Conservation (phyloP, 106 monocot genomes). For the Posidonia australis region DNA sequence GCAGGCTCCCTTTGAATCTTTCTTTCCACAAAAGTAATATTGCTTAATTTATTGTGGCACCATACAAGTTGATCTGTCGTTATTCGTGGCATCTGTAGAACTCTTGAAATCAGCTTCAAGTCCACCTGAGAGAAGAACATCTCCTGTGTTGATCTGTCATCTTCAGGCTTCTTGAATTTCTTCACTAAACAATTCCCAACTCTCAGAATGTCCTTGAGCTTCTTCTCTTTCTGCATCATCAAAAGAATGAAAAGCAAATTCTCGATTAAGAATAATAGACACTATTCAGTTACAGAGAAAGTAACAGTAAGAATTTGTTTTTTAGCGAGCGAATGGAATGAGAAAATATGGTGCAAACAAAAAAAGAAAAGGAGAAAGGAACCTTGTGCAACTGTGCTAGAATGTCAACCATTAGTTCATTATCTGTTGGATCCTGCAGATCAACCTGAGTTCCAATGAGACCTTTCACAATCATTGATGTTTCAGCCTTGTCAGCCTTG, state of each 20-base stretch:
- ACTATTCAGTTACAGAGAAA: too few relatives aligned
- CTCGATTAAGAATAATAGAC: background rate
- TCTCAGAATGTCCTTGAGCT: constrained; percentile 54
- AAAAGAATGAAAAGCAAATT: constrained; percentile 2
- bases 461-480: constrained; percentile 42
- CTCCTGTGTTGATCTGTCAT: constrained; percentile 44
- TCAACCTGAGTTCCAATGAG: constrained; percentile 35
- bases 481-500: constrained; percentile 62
- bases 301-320: too few relatives aligned
- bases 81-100: constrained; percentile 52
- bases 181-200: constrained; percentile 68
- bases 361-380: background rate
- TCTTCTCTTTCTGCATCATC: constrained; percentile 72
- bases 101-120: constrained; percentile 64
- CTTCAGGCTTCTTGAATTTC: constrained; percentile 65
- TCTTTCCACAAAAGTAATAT: constrained; percentile 39
- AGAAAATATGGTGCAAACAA: too few relatives aligned
- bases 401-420: constrained; percentile 31
- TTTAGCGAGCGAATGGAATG: too few relatives aligned
- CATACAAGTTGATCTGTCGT: constrained; percentile 77
- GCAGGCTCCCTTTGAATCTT: constrained; percentile 63
- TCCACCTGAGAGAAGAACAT: constrained; percentile 85
- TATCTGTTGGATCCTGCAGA: constrained; percentile 60
- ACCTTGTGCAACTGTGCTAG: constrained; percentile 61
- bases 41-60: constrained; percentile 67